Evolutionary conservation across 306 rosid species (phyloP).

Genomic region (Lablab purpureus): DNA sequence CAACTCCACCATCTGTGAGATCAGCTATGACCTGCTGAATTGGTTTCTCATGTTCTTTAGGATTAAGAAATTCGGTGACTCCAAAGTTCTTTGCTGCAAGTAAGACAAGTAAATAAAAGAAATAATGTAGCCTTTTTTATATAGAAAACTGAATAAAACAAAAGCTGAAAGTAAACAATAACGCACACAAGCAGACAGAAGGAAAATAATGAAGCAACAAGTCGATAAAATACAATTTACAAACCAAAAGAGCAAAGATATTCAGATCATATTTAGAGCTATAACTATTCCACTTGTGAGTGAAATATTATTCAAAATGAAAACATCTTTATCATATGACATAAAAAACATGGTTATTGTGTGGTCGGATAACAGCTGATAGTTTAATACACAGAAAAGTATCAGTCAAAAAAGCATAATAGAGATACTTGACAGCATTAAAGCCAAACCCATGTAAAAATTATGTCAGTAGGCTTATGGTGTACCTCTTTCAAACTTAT

Average conservation of each 20-base stretch:
- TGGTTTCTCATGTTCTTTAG: slow-evolving; percentile 89
- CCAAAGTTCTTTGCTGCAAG: slow-evolving; percentile 89
- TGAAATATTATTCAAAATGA: neutral
- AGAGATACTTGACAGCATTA: neutral
- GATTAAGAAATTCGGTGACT: slow-evolving; percentile 89
- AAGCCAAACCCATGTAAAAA: neutral
- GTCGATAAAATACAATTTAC: neutral
- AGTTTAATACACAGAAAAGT: neutral
- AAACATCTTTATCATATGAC: slow-evolving; percentile 10
- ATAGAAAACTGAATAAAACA: neutral
- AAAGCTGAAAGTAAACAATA: slow-evolving; percentile 23
- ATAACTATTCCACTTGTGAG: neutral
- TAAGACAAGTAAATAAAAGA: slow-evolving; percentile 9
- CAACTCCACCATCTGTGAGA: slow-evolving; percentile 93
- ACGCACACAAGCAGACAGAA: slow-evolving; percentile 9
- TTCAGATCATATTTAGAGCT: slow-evolving; percentile 8
- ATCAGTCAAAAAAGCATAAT: neutral
- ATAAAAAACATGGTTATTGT: too few relatives aligned
- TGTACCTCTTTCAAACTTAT: slow-evolving; percentile 82
- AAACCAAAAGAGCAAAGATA: neutral
- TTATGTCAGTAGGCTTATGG: slow-evolving; percentile 34
- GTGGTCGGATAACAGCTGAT: neutral
- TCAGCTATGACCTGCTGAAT: slow-evolving; percentile 90
- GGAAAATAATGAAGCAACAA: slow-evolving; percentile 3
- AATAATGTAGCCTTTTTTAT: slow-evolving; percentile 6